phyloP scores from a whole-genome alignment of 805 yeast genomes.

The Myxozyma lipomycoides region DNA sequence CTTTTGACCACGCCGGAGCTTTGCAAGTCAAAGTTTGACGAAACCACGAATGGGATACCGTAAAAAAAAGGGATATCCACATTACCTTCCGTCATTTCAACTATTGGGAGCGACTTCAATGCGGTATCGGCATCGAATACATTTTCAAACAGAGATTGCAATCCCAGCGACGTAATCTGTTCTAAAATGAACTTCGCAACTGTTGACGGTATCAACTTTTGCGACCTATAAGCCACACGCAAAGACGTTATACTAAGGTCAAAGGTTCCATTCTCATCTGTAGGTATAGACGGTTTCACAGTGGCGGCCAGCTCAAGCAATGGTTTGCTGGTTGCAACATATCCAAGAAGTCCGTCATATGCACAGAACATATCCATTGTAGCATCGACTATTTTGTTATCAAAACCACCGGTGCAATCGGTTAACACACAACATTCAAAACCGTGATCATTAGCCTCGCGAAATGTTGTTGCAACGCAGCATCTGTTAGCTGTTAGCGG shows the following conservation, averaged over 20 bases:
- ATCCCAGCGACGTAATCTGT: conserved; percentile 5
- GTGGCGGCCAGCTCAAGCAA: conserved; percentile 25
- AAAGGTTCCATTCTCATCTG: background rate
- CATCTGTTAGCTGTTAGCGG: conserved; percentile 25
- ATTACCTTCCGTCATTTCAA: conserved; percentile 9
- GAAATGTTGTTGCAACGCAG: conserved; percentile 37
- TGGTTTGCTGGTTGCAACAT: conserved; percentile 25
- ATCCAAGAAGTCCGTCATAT: conserved; percentile 33
- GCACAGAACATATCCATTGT: conserved; percentile 29
- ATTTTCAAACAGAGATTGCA: conserved; percentile 1
- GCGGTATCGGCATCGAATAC: conserved; percentile 18
- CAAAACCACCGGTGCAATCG: conserved; percentile 34
- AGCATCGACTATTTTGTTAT: conserved; percentile 25
- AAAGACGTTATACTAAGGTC: conserved; percentile 17
- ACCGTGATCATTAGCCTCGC: conserved; percentile 38
- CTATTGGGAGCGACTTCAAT: conserved; percentile 14
- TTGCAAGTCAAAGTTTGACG: conserved; percentile 14
- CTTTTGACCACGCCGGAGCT: conserved; percentile 14
- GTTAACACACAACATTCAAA: conserved; percentile 34
- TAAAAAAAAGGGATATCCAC: conserved; percentile 25
- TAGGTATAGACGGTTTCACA: background rate
- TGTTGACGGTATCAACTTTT: conserved; percentile 10
- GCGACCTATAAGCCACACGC: conserved; percentile 17
- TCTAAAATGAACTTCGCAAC: conserved; percentile 14
- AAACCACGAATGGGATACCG: conserved; percentile 24